Percentiles rank a stretch among this genome's conserved stretches.
Evolutionary conservation across 176 grass and related monocot species (phyloP).

Genomic region (Rhynchospora breviuscula): DNA sequence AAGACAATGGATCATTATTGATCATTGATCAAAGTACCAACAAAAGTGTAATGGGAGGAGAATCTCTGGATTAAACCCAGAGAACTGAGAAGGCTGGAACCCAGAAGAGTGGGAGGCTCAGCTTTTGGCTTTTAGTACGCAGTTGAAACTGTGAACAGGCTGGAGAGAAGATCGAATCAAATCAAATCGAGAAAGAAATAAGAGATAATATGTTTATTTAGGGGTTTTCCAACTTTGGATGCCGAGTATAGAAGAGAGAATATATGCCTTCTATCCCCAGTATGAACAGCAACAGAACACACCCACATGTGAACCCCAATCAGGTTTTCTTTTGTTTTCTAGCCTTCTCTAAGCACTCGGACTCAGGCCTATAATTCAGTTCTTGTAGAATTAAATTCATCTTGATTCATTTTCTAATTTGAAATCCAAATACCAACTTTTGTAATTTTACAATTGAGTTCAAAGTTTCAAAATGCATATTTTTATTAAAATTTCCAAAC

Average conservation of each 20-base stretch:
- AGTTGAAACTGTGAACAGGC: background rate
- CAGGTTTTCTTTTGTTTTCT: conserved; percentile 12
- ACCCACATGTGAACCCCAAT: conserved; percentile 8
- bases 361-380: background rate
- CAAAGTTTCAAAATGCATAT: background rate
- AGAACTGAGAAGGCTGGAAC: background rate
- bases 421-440: too few species aligned
- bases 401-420: background rate
- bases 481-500: background rate
- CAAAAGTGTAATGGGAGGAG: background rate
- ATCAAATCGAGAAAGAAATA: background rate
- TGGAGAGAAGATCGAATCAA: background rate
- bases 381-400: background rate
- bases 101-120: background rate
- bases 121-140: background rate
- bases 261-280: conserved; percentile 20
- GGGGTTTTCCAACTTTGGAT: background rate
- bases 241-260: background rate
- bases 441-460: background rate
- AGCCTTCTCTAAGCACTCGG: background rate
- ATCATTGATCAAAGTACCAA: background rate
- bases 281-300: background rate
- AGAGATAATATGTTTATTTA: background rate
- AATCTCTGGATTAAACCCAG: conserved; percentile 15
- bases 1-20: background rate